Conservation (phyloP, 139 green algal genomes). For the Chlamydomonas sphaeroides region DNA sequence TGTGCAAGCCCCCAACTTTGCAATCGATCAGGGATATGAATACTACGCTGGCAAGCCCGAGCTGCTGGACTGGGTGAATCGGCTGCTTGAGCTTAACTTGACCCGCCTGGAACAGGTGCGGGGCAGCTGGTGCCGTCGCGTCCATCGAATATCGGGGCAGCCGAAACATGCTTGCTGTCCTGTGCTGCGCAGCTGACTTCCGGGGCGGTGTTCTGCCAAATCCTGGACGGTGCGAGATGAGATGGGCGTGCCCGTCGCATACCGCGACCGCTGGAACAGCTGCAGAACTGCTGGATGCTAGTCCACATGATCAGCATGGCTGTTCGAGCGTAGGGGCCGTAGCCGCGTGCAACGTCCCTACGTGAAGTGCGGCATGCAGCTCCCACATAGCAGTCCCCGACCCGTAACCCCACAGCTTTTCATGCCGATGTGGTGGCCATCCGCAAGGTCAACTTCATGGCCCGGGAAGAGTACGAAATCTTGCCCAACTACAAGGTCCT, state of each 20-base stretch:
- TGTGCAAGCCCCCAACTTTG: background rate
- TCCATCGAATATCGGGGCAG: no score
- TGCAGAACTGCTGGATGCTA: no score
- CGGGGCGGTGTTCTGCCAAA: constrained; percentile 64
- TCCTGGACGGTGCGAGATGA: constrained; percentile 60
- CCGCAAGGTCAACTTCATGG: constrained; percentile 69
- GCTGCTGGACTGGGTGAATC: constrained; percentile 92
- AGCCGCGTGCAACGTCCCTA: no score
- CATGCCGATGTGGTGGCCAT: background rate
- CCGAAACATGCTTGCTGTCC: background rate
- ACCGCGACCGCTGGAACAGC: no score
- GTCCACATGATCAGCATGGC: no score
- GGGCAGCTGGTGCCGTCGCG: no score
- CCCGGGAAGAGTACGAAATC: constrained; percentile 65
- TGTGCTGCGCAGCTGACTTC: constrained; percentile 50
- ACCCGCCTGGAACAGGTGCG: constrained; percentile 88
- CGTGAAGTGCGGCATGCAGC: no score
- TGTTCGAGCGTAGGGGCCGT: no score
- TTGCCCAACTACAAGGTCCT: constrained; percentile 73
- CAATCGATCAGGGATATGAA: constrained; percentile 28
- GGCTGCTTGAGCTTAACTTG: constrained; percentile 79
- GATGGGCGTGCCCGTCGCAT: no score
- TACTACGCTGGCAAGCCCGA: constrained; percentile 71
- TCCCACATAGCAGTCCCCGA: background rate
- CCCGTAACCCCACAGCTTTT: constrained; percentile 1